These are phyloP conservation scores for Chalaropsis ovoidea DNA, from an alignment of 2,329 filamentous ascomycete species.

Conservation along the genomic window DNA sequence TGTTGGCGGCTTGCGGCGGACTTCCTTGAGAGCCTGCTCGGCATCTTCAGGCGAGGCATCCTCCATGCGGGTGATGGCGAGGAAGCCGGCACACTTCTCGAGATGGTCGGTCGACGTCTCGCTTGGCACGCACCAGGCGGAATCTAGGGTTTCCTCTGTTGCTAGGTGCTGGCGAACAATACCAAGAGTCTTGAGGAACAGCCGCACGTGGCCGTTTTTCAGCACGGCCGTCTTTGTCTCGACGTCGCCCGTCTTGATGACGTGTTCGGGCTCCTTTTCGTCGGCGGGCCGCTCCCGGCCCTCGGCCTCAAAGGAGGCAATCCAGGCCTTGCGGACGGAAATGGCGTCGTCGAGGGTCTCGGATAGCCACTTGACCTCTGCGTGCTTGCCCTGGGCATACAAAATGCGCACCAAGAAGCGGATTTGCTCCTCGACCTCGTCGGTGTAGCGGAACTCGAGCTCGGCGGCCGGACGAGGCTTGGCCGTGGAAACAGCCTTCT, in stretches of 20 bases:
- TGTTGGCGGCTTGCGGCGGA: conserved; percentile 31
- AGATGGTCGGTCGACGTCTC: conserved; percentile 54
- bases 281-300: conserved; percentile 25
- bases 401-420: conserved; percentile 70
- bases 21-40: conserved; percentile 60
- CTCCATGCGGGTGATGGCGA: conserved; percentile 65
- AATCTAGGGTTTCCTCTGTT: conserved; percentile 61
- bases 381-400: conserved; percentile 65
- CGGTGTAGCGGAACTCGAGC: conserved; percentile 66
- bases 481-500: conserved; percentile 54
- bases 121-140: conserved; percentile 67
- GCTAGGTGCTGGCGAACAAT: conserved; percentile 49
- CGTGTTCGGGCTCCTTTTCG: conserved; percentile 29
- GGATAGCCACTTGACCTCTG: conserved; percentile 75
- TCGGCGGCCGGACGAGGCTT: conserved; percentile 64
- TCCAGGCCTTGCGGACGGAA: conserved; percentile 67
- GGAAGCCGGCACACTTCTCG: conserved; percentile 42
- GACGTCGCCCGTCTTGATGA: conserved; percentile 54
- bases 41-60: conserved; percentile 72
- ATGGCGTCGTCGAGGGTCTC: conserved; percentile 56
- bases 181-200: conserved; percentile 69
- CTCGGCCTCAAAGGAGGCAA: conserved; percentile 56
- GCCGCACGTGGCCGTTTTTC: conserved; percentile 76
- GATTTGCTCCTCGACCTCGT: conserved; percentile 61
- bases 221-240: conserved; percentile 65